Evolutionary conservation across 73 alveolate species (phyloP).

Genomic region (Stentor roeselii): DNA sequence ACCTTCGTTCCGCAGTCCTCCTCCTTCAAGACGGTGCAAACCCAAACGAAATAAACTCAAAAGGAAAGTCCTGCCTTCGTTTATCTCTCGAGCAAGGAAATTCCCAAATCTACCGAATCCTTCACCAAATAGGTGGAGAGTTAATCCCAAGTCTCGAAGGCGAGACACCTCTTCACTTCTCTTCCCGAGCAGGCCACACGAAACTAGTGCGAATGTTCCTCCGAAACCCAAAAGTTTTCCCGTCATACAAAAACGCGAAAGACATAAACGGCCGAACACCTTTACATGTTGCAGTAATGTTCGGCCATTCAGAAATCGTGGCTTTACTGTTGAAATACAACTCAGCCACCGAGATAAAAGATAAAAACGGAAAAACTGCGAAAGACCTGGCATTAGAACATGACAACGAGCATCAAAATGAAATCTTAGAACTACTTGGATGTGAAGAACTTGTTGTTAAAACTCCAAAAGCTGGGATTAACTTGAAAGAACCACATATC

Average conservation of each 20-base stretch:
- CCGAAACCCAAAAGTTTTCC: background rate
- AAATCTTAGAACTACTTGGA: background rate
- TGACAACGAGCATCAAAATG: background rate
- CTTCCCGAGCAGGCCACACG: background rate
- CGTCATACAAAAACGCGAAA: background rate
- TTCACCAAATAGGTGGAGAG: background rate
- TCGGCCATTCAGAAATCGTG: background rate
- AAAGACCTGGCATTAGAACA: background rate
- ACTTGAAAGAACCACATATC: no score
- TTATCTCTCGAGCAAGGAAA: slow-evolving; percentile 2
- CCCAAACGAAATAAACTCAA: background rate
- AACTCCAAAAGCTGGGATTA: slow-evolving; percentile 2
- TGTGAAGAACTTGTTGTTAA: background rate
- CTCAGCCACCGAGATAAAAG: background rate
- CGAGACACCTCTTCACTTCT: background rate
- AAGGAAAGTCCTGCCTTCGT: background rate
- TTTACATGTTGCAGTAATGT: background rate
- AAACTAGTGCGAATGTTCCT: background rate
- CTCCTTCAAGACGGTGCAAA: background rate
- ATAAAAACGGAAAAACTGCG: background rate
- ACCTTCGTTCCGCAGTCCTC: no score
- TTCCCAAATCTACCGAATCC: background rate
- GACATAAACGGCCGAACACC: background rate
- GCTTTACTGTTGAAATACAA: background rate
- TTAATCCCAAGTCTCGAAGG: background rate